Base-by-base conservation (phyloP, 495 filamentous ascomycete genomes). In the Ascobolus immersus region DNA sequence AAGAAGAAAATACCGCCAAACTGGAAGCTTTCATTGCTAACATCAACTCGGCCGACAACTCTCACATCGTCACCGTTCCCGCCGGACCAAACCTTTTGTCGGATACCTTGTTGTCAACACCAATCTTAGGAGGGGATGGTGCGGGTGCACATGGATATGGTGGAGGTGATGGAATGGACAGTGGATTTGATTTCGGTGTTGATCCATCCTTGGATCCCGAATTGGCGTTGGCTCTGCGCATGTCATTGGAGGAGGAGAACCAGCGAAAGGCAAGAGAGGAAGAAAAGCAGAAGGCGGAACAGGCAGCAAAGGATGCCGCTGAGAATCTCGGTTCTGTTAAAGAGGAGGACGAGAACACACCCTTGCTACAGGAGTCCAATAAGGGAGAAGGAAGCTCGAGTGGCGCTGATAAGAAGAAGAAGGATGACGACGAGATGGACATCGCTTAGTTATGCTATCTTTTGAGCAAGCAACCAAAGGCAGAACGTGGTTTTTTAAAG, bases 211-310 rank as follows among this genome's bases (percentile, higher is more conserved):
- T 69, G 36, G 86, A 96, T 51, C 86, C 86, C 19, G 86, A 94
- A 50, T 52, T 96, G 50, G 86, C 86, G 2, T 17, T 31, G 35
- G 86, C 89, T n/a, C 59, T 96, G 50, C 68, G 86, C 39, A 84
- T 99, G 77, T 90, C 78, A 49, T 75, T 89, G 65, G 89, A 99
- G 52, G 89, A 94, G 48, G 86, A 90, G 62, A 89, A 86, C 62
- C 79, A 77, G 38, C 59, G 86, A 46, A 69, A 86, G 53, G 84
- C 90, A 47, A 76, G 74, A 56, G 68, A 68, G 40, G 77, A 78
- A 22, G 63, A 70, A 37, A 74, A 77, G 40, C 73, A 70, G 28
- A 31, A 31, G 21, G 57, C 63, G 11, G 63, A 67, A 40, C 75
- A 81, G 52, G 61, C 61, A 28, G 72, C 68, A 55, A 61, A 58